Conservation (phyloP, 1,284 basidiomycete species). For the Ceratobasidium sp. region DNA sequence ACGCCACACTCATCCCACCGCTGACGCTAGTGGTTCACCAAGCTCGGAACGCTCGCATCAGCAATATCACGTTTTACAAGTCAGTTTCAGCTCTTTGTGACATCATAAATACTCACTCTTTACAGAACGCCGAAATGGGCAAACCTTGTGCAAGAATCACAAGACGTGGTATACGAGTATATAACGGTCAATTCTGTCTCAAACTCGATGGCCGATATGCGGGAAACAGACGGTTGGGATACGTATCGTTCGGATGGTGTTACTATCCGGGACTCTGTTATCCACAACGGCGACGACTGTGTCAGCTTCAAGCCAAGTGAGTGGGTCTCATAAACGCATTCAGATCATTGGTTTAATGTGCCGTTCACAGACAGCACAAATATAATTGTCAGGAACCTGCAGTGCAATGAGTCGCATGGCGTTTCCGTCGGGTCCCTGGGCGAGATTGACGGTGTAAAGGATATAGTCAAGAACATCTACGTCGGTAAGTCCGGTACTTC, state of each 20-base stretch:
- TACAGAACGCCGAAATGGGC: slow-evolving; percentile 49
- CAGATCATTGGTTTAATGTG: background rate
- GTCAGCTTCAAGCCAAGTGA: slow-evolving; percentile 74
- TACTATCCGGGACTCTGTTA: slow-evolving; percentile 63
- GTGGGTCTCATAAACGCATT: slow-evolving; percentile 36
- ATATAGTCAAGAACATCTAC: slow-evolving; percentile 57
- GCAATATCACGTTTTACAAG: slow-evolving; percentile 53
- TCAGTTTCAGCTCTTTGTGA: slow-evolving; percentile 13
- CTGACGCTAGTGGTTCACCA: slow-evolving; percentile 70
- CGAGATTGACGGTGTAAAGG: slow-evolving; percentile 66
- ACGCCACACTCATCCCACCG: slow-evolving; percentile 66
- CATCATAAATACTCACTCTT: slow-evolving; percentile 59
- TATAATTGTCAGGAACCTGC: slow-evolving; percentile 67
- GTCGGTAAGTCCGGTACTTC: background rate
- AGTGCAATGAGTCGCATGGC: slow-evolving; percentile 70
- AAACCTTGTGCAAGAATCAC: slow-evolving; percentile 46
- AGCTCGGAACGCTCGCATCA: slow-evolving; percentile 65
- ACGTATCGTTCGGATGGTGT: slow-evolving; percentile 59
- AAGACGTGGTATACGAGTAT: slow-evolving; percentile 49
- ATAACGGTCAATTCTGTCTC: slow-evolving; percentile 48
- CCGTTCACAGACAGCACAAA: slow-evolving; percentile 58
- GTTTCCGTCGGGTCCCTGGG: slow-evolving; percentile 71
- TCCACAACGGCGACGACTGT: slow-evolving; percentile 72
- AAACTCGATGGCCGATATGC: slow-evolving; percentile 46
- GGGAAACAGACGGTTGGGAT: slow-evolving; percentile 42